Evolutionary conservation across 441 rosid genomes (phyloP).

Genomic region (Arabidopsis lyrata): DNA sequence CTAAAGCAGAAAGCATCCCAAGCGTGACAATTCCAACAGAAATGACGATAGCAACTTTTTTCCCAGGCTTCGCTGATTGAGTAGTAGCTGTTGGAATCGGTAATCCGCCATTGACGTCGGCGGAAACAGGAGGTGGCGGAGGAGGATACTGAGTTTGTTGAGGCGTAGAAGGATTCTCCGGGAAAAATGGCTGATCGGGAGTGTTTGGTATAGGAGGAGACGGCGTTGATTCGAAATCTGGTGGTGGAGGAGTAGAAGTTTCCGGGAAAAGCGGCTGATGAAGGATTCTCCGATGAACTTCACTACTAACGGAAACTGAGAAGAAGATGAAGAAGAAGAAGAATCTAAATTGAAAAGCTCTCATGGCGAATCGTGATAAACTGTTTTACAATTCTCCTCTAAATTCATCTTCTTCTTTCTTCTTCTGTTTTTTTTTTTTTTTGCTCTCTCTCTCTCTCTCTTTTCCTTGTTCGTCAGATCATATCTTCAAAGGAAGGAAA

Average conservation of each 20-base stretch:
- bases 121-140: slow-evolving; percentile 50
- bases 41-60: slow-evolving; percentile 79
- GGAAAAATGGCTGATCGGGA: slow-evolving; percentile 94
- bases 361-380: slow-evolving; percentile 67
- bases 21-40: slow-evolving; percentile 95
- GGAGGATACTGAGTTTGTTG: slow-evolving; percentile 55
- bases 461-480: slow-evolving; percentile 5
- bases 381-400: slow-evolving; percentile 31
- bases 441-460: slow-evolving; percentile 9
- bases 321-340: slow-evolving; percentile 40
- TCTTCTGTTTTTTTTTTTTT: not conserved
- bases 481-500: slow-evolving; percentile 30
- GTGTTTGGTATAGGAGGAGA: slow-evolving; percentile 58
- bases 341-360: slow-evolving; percentile 40
- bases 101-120: slow-evolving; percentile 62
- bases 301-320: slow-evolving; percentile 14
- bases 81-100: slow-evolving; percentile 75
- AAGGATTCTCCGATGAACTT: slow-evolving; percentile 64
- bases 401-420: slow-evolving; percentile 57
- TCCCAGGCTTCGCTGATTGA: slow-evolving; percentile 77
- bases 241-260: slow-evolving; percentile 67
- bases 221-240: slow-evolving; percentile 46
- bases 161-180: slow-evolving; percentile 72
- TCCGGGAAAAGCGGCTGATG: slow-evolving; percentile 91
- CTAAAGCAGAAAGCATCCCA: slow-evolving; percentile 91